phyloP scores from a whole-genome alignment of 805 yeast species.

The Candida oleophila region DNA sequence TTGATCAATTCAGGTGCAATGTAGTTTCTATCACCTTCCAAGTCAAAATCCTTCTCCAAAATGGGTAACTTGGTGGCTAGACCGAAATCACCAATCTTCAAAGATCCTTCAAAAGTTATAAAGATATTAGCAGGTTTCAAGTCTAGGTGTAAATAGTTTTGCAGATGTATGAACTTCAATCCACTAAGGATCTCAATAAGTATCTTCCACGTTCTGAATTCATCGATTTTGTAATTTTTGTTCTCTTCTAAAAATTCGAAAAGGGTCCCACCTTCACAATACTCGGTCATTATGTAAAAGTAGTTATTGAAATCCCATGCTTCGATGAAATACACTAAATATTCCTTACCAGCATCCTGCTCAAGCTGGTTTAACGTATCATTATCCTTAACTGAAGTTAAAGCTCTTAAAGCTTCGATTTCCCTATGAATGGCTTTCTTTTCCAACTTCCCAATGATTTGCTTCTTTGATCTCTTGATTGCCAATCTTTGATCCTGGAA shows the following conservation, averaged over 20 bases:
- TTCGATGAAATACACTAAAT: slow-evolving; percentile 74
- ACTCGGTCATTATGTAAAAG: slow-evolving; percentile 90
- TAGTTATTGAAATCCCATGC: slow-evolving; percentile 81
- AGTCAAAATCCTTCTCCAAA: slow-evolving; percentile 63
- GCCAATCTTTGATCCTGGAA: slow-evolving; percentile 73
- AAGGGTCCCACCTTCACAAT: slow-evolving; percentile 90
- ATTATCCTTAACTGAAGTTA: slow-evolving; percentile 37
- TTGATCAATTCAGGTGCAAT: slow-evolving; percentile 95
- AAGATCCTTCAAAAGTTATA: slow-evolving; percentile 89
- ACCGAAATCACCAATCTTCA: slow-evolving; percentile 96
- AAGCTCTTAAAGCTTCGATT: slow-evolving; percentile 62
- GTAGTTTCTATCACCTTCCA: slow-evolving; percentile 96
- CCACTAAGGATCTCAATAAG: slow-evolving; percentile 82
- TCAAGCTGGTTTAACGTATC: slow-evolving; percentile 31
- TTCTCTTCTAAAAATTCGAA: slow-evolving; percentile 77
- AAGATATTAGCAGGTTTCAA: slow-evolving; percentile 94
- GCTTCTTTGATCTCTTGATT: slow-evolving; percentile 79
- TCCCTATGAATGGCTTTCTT: slow-evolving; percentile 67
- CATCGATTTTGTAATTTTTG: slow-evolving; percentile 77
- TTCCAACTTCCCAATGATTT: slow-evolving; percentile 50
- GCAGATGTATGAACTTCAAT: slow-evolving; percentile 72
- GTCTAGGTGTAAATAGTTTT: slow-evolving; percentile 79
- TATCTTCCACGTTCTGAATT: slow-evolving; percentile 97
- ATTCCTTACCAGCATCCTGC: slow-evolving; percentile 66
- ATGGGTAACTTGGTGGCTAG: slow-evolving; percentile 84